Evolutionary conservation across 768 basidiomycete species (phyloP).

Genomic region (Daedalea quercina): DNA sequence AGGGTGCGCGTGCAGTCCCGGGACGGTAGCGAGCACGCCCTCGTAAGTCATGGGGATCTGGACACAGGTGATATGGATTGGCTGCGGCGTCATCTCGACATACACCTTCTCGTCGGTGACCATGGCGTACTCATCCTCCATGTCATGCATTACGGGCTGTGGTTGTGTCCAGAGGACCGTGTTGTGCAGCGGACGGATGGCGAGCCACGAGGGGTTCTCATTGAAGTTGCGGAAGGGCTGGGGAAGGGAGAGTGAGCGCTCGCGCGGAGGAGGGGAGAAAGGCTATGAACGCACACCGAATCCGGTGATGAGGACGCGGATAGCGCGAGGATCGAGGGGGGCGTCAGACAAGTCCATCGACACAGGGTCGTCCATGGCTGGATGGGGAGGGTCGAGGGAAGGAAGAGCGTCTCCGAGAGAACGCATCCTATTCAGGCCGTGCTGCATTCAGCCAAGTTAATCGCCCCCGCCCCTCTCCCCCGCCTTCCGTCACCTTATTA

Average conservation of each 20-base stretch:
- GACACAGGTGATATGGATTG: constrained; percentile 55
- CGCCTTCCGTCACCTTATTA: background rate
- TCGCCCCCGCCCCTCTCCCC: no score
- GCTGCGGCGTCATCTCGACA: constrained; percentile 14
- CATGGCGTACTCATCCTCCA: constrained; percentile 9
- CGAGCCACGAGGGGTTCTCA: constrained; percentile 66
- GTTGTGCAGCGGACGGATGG: constrained; percentile 58
- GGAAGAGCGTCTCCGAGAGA: background rate
- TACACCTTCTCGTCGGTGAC: constrained; percentile 17
- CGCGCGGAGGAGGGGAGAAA: background rate
- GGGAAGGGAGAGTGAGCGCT: background rate
- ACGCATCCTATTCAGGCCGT: background rate
- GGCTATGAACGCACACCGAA: constrained; percentile 39
- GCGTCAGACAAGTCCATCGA: constrained; percentile 27
- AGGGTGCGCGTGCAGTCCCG: constrained; percentile 54
- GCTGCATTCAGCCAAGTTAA: background rate
- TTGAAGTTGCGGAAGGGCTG: constrained; percentile 18
- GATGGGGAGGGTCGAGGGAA: background rate
- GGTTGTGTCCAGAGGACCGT: constrained; percentile 35
- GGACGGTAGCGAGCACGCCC: constrained; percentile 45
- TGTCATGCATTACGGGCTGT: constrained; percentile 2
- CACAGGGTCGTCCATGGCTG: background rate
- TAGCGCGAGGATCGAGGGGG: constrained; percentile 27
- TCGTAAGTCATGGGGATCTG: constrained; percentile 56
- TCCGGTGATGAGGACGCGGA: constrained; percentile 43